Base-by-base conservation (phyloP, 2,329 filamentous ascomycete genomes). In the Aspergillus neotritici region DNA sequence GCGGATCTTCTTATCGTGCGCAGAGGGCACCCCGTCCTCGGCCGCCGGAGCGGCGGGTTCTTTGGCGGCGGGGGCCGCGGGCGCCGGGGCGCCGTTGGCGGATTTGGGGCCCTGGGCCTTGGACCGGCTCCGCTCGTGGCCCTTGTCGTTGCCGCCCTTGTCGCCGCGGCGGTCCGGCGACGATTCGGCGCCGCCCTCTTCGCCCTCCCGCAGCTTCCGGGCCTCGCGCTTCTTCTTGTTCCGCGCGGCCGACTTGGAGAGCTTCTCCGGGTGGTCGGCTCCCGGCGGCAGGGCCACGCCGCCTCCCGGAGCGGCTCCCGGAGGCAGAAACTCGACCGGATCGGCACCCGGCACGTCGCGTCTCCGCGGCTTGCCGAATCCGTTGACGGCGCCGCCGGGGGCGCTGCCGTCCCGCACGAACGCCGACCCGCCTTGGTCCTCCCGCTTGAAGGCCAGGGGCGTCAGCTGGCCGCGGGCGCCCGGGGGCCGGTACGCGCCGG, bases 161-260 rank as follows among this genome's bases (percentile, higher is more conserved):
- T 76, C 60, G 39, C 70, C 67, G 46, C 82, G 78, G 45, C 84
- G 78, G 60, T 87, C 83, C 13, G 82, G 66, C 82, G 86, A 69
- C 61, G 52, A 44, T 41, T 73, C 48, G 67, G 75, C 55, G 75
- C 40, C 38, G n/a, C 54, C 58, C 34, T 72, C 70, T 54, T 82
- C 83, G 38, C 79, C 80, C 13, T 87, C 89, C 63, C 90, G 93
- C 40, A 89, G 91, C 41, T 96, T 97, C 77, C 94, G 96, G 54
- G 87, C 87, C 55, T 87, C 84, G 35, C 93, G 81, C 79, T 97
- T 97, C 80, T 97, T 97, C 80, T 97, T 97, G 72, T 96, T 96
- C 78, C 96, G 96, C 56, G 87, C 73, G 10, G 86, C 89, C 41
- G 85, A 81, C 72, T 93, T 94, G 50, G 86, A 90, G 49, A 93